Evolutionary conservation across 225 moss, liverwort and hornwort genomes (phyloP).

Genomic region (Pleurozium schreberi): DNA sequence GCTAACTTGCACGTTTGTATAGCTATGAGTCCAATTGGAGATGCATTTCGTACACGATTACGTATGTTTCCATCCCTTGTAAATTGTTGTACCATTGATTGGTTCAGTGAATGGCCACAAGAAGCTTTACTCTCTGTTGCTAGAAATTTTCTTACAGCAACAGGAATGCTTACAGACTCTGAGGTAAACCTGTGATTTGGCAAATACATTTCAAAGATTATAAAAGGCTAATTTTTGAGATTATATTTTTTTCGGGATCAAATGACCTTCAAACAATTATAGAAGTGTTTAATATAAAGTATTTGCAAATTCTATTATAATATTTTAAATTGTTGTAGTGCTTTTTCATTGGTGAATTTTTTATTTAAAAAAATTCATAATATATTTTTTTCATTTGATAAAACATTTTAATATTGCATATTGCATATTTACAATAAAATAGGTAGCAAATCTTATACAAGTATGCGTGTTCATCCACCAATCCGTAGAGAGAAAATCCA

Average conservation of each 20-base stretch:
- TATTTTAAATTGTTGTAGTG: background rate
- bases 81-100: slow-evolving; percentile 89
- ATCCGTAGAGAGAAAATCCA: slow-evolving; percentile 65
- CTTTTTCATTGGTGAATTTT: background rate
- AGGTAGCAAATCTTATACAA: slow-evolving; percentile 31
- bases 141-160: slow-evolving; percentile 50
- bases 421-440: background rate
- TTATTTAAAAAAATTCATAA: too few species aligned
- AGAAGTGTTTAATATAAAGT: rapidly evolving
- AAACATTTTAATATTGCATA: rapidly evolving
- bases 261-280: background rate
- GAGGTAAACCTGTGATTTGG: slow-evolving; percentile 11
- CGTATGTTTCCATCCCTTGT: slow-evolving; percentile 94
- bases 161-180: slow-evolving; percentile 14
- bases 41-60: slow-evolving; percentile 70
- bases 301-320: background rate
- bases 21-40: slow-evolving; percentile 88
- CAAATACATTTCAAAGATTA: background rate
- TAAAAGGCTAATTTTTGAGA: rapidly evolving
- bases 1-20: slow-evolving; percentile 67
- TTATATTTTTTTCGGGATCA: too few species aligned
- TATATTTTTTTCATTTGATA: too few species aligned
- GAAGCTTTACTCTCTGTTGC: slow-evolving; percentile 80
- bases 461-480: slow-evolving; percentile 79
- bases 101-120: slow-evolving; percentile 97